These are phyloP conservation scores for Tulasnella sp. DNA, from an alignment of 768 basidiomycete species.

Conservation along the genomic window DNA sequence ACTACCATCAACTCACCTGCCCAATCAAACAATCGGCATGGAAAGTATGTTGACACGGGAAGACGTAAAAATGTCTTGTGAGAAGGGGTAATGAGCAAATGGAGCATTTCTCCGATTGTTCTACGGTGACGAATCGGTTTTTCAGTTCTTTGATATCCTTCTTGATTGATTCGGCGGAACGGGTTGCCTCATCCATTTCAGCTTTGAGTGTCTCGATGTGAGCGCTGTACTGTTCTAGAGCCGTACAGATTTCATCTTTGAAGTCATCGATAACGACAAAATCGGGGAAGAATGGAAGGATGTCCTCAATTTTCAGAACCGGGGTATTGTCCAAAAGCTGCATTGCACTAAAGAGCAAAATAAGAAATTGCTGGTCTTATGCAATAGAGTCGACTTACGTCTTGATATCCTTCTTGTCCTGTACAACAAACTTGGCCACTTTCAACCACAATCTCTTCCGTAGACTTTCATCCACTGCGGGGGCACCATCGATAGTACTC, in stretches of 20 bases:
- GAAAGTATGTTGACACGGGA: constrained; percentile 95
- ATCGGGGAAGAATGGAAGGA: constrained; percentile 98
- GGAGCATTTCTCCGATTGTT: constrained; percentile 75
- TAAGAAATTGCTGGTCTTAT: not conserved
- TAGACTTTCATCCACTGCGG: constrained; percentile 53
- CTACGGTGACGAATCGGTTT: constrained; percentile 85
- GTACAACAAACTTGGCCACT: constrained; percentile 96
- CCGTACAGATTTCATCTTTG: constrained; percentile 95
- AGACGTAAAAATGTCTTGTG: constrained; percentile 91
- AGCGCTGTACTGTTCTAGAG: constrained; percentile 83
- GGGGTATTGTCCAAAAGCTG: constrained; percentile 89
- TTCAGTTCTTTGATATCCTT: constrained; percentile 74
- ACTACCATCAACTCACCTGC: constrained; percentile 45
- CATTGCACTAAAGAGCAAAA: constrained; percentile 60
- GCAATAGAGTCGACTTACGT: constrained; percentile 45
- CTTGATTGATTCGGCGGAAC: constrained; percentile 85
- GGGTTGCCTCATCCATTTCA: constrained; percentile 95
- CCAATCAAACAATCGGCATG: constrained; percentile 95
- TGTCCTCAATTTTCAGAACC: constrained; percentile 94
- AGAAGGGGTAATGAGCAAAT: constrained; percentile 63
- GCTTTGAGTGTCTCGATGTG: constrained; percentile 80
- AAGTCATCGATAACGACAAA: constrained; percentile 99
- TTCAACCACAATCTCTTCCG: constrained; percentile 96
- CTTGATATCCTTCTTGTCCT: constrained; percentile 96
- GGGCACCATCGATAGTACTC: not conserved